phyloP scores from a whole-genome alignment of 306 rosid genomes.

The Trichosanthes truncata region DNA sequence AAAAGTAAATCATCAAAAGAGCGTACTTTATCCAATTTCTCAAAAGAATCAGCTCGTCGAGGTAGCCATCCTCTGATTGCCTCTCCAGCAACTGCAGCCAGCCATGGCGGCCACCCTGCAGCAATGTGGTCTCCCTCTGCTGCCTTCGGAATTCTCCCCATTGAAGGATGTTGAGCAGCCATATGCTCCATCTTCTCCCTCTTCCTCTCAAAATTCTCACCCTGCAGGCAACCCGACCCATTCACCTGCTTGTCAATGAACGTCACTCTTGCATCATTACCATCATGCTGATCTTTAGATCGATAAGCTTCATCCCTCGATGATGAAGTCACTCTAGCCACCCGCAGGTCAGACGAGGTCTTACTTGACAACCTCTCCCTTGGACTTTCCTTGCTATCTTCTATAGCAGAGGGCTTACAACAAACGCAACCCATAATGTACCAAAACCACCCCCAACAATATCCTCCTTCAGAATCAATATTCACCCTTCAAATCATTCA shows the following conservation, averaged over 20 bases:
- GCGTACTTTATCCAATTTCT: constrained; percentile 92
- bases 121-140: constrained; percentile 91
- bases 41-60: constrained; percentile 90
- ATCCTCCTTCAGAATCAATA: constrained; percentile 32
- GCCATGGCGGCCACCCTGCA: constrained; percentile 97
- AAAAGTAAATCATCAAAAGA: constrained; percentile 17
- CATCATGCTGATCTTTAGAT: constrained; percentile 51
- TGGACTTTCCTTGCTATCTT: constrained; percentile 93
- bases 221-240: constrained; percentile 46
- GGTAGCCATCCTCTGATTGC: constrained; percentile 96
- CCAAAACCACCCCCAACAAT: constrained; percentile 32
- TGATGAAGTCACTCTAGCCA: constrained; percentile 50
- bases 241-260: constrained; percentile 62
- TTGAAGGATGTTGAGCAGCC: constrained; percentile 61
- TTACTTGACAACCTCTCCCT: constrained; percentile 63
- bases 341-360: constrained; percentile 37
- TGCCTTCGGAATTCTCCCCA: constrained; percentile 70
- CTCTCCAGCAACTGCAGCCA: constrained; percentile 94
- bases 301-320: constrained; percentile 73
- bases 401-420: constrained; percentile 95
- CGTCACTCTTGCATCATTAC: constrained; percentile 49
- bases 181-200: constrained; percentile 75
- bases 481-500: constrained; percentile 27
- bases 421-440: constrained; percentile 74
- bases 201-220: constrained; percentile 64